These are phyloP conservation scores for Ophiocordyceps polyrhachis-furcata DNA, from an alignment of 2,329 filamentous ascomycete genomes.

Conservation along the genomic window DNA sequence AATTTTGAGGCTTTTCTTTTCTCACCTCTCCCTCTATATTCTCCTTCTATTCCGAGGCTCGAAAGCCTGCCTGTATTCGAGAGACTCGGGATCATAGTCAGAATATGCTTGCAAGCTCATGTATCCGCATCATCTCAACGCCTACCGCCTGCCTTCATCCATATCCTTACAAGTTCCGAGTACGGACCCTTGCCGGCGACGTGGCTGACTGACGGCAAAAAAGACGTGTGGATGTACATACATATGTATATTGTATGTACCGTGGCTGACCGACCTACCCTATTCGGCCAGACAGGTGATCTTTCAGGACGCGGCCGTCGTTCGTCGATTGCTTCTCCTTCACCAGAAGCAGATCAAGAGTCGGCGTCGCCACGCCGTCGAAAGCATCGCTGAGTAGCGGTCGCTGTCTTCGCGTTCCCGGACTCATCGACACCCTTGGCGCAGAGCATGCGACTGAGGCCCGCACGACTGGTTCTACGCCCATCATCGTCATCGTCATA, in stretches of 20 bases:
- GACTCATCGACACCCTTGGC: background rate
- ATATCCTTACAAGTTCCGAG: background rate
- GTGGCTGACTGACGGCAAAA: background rate
- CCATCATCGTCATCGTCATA: slow-evolving; percentile 2
- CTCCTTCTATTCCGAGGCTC: too few relatives aligned
- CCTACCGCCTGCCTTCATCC: background rate
- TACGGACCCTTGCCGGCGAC: background rate
- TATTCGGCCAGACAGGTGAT: background rate
- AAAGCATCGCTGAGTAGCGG: background rate
- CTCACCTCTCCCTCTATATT: too few relatives aligned
- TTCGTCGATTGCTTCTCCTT: background rate
- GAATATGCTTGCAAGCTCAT: too few relatives aligned
- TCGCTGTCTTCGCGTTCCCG: background rate
- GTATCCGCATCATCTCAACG: too few relatives aligned
- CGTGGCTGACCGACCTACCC: background rate
- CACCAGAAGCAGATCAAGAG: background rate
- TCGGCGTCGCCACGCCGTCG: background rate
- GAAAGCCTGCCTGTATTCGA: too few relatives aligned
- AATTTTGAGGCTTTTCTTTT: too few relatives aligned
- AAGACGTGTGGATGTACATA: too few relatives aligned
- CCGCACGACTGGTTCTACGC: slow-evolving; percentile 2
- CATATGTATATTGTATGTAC: background rate
- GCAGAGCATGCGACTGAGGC: background rate
- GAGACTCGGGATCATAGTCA: too few relatives aligned
- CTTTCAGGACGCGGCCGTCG: background rate